Conservation (phyloP, 2,329 filamentous ascomycete genomes). For the Colletotrichum destructivum region DNA sequence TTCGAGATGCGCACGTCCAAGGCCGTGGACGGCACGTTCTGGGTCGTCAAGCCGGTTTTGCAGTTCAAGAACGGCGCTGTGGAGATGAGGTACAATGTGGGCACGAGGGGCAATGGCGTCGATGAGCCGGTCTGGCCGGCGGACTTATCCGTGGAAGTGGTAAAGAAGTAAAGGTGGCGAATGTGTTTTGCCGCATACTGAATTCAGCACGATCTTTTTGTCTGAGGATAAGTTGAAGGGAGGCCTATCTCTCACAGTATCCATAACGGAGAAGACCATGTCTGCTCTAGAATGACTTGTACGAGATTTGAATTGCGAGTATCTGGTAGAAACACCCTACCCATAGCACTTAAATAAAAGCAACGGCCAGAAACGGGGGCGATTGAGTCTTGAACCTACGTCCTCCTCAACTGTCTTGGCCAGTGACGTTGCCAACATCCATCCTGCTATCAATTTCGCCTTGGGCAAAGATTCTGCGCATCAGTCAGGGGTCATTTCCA, state of each 20-base stretch:
- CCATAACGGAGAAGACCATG: background rate
- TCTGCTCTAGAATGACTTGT: too few species aligned
- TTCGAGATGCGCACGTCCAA: conserved; percentile 55
- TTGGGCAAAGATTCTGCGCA: too few species aligned
- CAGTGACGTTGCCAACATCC: too few species aligned
- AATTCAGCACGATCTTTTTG: too few species aligned
- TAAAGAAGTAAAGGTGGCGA: conserved; percentile 39
- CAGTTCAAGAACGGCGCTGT: conserved; percentile 54
- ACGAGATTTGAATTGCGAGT: too few species aligned
- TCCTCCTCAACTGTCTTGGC: too few species aligned
- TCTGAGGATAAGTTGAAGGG: background rate
- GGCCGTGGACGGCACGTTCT: conserved; percentile 48
- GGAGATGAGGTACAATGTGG: conserved; percentile 60
- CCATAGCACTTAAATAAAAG: too few species aligned
- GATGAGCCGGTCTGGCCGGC: conserved; percentile 62
- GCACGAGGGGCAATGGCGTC: conserved; percentile 63
- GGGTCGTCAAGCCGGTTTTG: conserved; percentile 58
- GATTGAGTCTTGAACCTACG: too few species aligned
- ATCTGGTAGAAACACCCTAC: too few species aligned
- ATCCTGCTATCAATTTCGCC: too few species aligned
- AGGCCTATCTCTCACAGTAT: background rate
- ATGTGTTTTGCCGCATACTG: background rate
- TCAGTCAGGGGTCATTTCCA: too few species aligned
- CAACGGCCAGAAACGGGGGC: too few species aligned
- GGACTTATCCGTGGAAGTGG: conserved; percentile 54